Conservation (phyloP, 2,329 filamentous ascomycete genomes). For the Rasamsonia emersonii region DNA sequence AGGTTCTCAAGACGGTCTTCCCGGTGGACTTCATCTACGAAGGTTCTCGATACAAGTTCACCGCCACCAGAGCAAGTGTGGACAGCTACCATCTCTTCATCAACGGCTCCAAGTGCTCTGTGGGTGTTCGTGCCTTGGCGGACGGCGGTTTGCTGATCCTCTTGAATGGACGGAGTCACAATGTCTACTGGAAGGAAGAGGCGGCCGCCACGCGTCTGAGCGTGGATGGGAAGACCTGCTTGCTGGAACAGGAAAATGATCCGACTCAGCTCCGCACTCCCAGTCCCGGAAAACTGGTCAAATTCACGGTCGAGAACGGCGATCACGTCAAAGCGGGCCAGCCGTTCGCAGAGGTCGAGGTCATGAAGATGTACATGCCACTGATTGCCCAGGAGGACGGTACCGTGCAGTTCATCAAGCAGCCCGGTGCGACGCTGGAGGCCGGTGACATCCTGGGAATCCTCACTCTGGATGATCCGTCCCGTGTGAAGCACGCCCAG, state of each 20-base stretch:
- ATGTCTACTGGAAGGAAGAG: constrained; percentile 99
- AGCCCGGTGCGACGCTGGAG: constrained; percentile 93
- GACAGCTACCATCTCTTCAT: constrained; percentile 98
- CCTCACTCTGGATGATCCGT: constrained; percentile 86
- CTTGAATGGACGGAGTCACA: constrained; percentile 88
- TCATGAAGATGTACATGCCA: constrained; percentile 99
- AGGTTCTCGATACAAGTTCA: constrained; percentile 94
- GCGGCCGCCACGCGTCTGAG: constrained; percentile 91
- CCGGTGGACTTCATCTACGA: constrained; percentile 98
- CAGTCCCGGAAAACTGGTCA: constrained; percentile 94
- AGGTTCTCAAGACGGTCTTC: constrained; percentile 96
- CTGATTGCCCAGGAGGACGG: constrained; percentile 90
- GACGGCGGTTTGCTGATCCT: constrained; percentile 91
- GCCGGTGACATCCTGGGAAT: constrained; percentile 99
- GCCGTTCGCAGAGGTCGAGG: constrained; percentile 92
- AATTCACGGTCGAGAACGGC: constrained; percentile 93
- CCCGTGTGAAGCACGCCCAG: constrained; percentile 91
- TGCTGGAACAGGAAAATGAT: constrained; percentile 98
- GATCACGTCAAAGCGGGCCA: constrained; percentile 87
- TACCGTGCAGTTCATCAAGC: constrained; percentile 96
- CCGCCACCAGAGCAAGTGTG: constrained; percentile 78
- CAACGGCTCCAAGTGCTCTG: constrained; percentile 92
- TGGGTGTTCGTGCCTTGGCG: constrained; percentile 84
- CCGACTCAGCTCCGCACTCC: constrained; percentile 93
- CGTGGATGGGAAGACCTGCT: constrained; percentile 94